Evolutionary conservation across 495 filamentous ascomycete species (phyloP).

Genomic region (Jackrogersella minutella): DNA sequence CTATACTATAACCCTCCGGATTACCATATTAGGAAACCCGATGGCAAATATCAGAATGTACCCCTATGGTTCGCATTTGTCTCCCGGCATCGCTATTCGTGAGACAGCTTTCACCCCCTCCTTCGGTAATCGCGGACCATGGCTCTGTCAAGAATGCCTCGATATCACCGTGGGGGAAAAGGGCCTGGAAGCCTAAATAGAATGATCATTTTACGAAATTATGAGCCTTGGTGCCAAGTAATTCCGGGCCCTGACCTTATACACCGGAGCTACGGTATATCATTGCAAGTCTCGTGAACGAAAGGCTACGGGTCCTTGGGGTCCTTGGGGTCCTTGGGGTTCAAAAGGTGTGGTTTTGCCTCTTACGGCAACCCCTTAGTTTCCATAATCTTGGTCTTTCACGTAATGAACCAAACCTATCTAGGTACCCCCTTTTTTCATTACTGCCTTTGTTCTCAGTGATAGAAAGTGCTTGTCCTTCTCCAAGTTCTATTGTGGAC

Average conservation of each 20-base stretch:
- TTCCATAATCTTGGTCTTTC: slow-evolving; percentile 27
- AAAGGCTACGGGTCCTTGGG: slow-evolving; percentile 1
- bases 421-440: slow-evolving; percentile 2
- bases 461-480: slow-evolving; percentile 23
- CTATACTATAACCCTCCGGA: slow-evolving; percentile 26
- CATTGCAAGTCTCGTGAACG: slow-evolving; percentile 17
- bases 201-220: slow-evolving; percentile 16
- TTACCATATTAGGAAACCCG: slow-evolving; percentile 42
- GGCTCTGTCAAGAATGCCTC: slow-evolving; percentile 16
- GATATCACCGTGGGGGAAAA: slow-evolving; percentile 32
- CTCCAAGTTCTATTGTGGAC: background rate
- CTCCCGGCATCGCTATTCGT: slow-evolving; percentile 37
- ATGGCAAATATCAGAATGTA: slow-evolving; percentile 39
- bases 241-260: slow-evolving; percentile 18
- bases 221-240: slow-evolving; percentile 32
- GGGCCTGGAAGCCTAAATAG: slow-evolving; percentile 36
- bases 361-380: slow-evolving; percentile 37
- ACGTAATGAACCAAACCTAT: slow-evolving; percentile 29
- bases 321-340: no score
- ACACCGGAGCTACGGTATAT: slow-evolving; percentile 26
- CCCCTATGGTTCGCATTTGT: slow-evolving; percentile 25
- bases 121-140: slow-evolving; percentile 36
- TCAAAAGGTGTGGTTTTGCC: slow-evolving; percentile 31
- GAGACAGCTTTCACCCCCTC: slow-evolving; percentile 29
- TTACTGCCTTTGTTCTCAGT: slow-evolving; percentile 16